phyloP scores from a whole-genome alignment of 2,329 filamentous ascomycete genomes.

The Aspergillus jensenii region DNA sequence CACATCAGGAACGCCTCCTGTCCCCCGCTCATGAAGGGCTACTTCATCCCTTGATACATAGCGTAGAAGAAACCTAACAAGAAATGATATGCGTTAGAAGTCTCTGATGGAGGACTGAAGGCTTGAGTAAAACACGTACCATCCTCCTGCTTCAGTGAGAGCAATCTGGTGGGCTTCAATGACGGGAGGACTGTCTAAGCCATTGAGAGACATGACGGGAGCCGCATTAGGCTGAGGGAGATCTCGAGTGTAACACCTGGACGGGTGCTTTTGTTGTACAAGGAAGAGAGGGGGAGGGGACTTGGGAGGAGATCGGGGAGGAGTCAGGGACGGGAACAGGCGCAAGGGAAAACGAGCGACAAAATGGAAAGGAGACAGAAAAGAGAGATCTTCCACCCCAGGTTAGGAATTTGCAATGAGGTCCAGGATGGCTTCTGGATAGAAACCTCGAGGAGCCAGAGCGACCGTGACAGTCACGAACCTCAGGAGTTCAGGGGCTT shows the following conservation, averaged over 20 bases:
- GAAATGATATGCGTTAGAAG: slow-evolving; percentile 8
- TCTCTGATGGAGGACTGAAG: background rate
- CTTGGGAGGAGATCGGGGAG: background rate
- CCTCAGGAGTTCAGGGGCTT: slow-evolving; percentile 23
- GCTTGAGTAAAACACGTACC: slow-evolving; percentile 59
- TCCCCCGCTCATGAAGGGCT: slow-evolving; percentile 72
- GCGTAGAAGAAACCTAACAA: slow-evolving; percentile 82
- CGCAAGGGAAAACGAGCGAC: slow-evolving; percentile 4
- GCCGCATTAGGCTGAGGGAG: slow-evolving; percentile 31
- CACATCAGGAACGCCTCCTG: slow-evolving; percentile 79
- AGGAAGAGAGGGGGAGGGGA: slow-evolving; percentile 14
- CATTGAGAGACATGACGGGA: slow-evolving; percentile 85
- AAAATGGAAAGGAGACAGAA: background rate
- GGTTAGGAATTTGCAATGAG: background rate
- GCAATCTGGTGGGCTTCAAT: slow-evolving; percentile 82
- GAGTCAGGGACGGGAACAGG: slow-evolving; percentile 1
- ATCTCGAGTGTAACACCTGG: slow-evolving; percentile 12
- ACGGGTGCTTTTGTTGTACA: slow-evolving; percentile 11
- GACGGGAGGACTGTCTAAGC: slow-evolving; percentile 77
- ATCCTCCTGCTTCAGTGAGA: slow-evolving; percentile 83
- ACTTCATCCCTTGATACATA: slow-evolving; percentile 88
- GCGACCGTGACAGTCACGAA: slow-evolving; percentile 7
- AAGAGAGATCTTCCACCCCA: background rate
- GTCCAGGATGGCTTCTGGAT: background rate
- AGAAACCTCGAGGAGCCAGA: background rate